Evolutionary conservation across 495 filamentous ascomycete genomes (phyloP).

Genomic region (Aspergillus hancockii): DNA sequence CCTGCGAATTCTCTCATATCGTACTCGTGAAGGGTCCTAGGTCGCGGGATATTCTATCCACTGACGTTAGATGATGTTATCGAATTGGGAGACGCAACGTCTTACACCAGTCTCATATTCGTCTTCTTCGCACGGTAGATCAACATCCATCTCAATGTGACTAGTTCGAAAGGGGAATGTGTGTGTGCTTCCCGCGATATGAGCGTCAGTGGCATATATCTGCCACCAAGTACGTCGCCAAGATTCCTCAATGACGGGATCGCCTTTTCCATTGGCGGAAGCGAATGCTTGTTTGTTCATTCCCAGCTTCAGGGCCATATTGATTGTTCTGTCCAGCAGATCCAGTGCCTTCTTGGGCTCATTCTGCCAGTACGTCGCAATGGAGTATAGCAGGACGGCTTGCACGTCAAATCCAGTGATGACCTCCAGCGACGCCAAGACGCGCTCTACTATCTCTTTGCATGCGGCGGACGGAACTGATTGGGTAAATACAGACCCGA

Average conservation of each 20-base stretch:
- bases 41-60: constrained; percentile 16
- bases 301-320: constrained; percentile 18
- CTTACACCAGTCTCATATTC: constrained; percentile 20
- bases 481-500: constrained; percentile 19
- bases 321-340: constrained; percentile 23
- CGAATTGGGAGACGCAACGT: too few relatives aligned
- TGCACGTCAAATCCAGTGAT: constrained; percentile 24
- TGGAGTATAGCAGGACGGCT: constrained; percentile 24
- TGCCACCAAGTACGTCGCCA: constrained; percentile 36
- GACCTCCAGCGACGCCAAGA: constrained; percentile 1
- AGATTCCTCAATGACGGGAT: constrained; percentile 26
- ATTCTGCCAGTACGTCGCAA: constrained; percentile 27
- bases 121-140: constrained; percentile 24
- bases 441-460: constrained; percentile 4
- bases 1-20: constrained; percentile 22
- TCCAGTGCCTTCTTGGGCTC: constrained; percentile 16
- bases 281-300: constrained; percentile 27
- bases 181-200: constrained; percentile 28
- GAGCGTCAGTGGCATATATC: constrained; percentile 29
- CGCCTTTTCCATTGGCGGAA: constrained; percentile 3
- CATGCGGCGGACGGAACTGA: neutral
- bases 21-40: constrained; percentile 20
- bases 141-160: constrained; percentile 13
- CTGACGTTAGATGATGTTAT: neutral
- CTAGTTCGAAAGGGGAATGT: constrained; percentile 24